Evolutionary conservation across 2,329 filamentous ascomycete species (phyloP).

Genomic region (Cladosporium colombiae): DNA sequence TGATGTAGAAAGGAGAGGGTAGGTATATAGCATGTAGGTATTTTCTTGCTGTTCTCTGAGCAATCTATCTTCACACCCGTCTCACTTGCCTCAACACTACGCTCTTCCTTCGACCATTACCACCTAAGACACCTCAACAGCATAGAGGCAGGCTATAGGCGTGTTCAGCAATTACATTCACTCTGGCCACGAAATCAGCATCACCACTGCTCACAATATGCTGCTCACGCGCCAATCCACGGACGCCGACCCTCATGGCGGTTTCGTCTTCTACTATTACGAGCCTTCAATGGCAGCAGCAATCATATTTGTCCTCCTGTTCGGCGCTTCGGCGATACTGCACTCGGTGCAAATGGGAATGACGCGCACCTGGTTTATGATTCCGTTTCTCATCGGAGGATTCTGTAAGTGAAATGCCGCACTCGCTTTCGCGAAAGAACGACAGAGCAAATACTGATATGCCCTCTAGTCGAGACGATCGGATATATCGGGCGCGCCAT

Average conservation of each 20-base stretch:
- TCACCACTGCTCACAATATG: constrained; percentile 6
- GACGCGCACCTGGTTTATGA: constrained; percentile 52
- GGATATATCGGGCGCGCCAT: constrained; percentile 55
- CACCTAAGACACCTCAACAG: neutral
- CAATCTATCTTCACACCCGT: neutral
- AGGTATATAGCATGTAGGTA: constrained; percentile 6
- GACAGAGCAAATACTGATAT: neutral
- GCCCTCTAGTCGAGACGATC: constrained; percentile 49
- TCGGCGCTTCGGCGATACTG: constrained; percentile 33
- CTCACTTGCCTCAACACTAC: neutral
- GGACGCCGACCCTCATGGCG: constrained; percentile 15
- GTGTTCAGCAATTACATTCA: neutral
- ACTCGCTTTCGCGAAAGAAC: neutral
- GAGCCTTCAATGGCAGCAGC: constrained; percentile 31
- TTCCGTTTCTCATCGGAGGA: constrained; percentile 55
- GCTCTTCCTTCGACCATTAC: neutral
- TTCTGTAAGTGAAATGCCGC: constrained; percentile 43
- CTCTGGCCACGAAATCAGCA: neutral
- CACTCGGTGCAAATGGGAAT: constrained; percentile 44
- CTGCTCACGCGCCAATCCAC: constrained; percentile 10
- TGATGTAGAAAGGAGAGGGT: neutral
- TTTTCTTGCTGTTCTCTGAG: neutral
- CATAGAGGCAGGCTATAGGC: neutral
- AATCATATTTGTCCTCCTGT: constrained; percentile 35
- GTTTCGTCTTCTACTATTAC: constrained; percentile 32